Evolutionary conservation across 495 filamentous ascomycete species (phyloP).

Genomic region (Penicillium argentinense): DNA sequence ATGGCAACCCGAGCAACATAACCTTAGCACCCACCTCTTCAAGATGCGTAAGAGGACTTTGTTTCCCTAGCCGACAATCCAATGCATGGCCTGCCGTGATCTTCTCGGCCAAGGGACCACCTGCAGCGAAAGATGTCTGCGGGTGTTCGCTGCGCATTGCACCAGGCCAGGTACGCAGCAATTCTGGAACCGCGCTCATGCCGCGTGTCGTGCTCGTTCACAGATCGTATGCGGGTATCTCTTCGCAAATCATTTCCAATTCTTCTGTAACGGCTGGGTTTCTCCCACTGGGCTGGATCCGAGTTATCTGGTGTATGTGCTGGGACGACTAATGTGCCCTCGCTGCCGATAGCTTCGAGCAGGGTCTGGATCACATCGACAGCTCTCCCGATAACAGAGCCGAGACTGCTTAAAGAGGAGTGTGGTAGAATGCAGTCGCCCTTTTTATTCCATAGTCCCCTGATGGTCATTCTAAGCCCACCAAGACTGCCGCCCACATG

Average conservation of each 20-base stretch:
- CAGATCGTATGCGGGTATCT: not conserved
- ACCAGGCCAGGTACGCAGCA: not conserved
- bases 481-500: too few relatives aligned
- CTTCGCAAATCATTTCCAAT: not conserved
- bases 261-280: conserved; percentile 1
- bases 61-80: not conserved
- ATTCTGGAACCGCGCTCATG: not conserved
- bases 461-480: too few relatives aligned
- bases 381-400: not conserved
- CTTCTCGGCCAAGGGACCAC: not conserved
- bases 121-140: not conserved
- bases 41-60: not conserved
- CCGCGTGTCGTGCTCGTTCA: not conserved
- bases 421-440: not conserved
- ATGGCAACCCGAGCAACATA: not conserved
- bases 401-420: not conserved
- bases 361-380: not conserved
- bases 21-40: not conserved
- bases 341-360: not conserved
- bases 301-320: conserved; percentile 1
- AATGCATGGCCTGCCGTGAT: not conserved
- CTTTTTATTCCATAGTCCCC: not conserved
- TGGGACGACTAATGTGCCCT: conserved; percentile 1
- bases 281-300: not conserved
- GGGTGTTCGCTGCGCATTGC: not conserved